phyloP scores from a whole-genome alignment of 345 rosid genomes.

The Viola odorata region DNA sequence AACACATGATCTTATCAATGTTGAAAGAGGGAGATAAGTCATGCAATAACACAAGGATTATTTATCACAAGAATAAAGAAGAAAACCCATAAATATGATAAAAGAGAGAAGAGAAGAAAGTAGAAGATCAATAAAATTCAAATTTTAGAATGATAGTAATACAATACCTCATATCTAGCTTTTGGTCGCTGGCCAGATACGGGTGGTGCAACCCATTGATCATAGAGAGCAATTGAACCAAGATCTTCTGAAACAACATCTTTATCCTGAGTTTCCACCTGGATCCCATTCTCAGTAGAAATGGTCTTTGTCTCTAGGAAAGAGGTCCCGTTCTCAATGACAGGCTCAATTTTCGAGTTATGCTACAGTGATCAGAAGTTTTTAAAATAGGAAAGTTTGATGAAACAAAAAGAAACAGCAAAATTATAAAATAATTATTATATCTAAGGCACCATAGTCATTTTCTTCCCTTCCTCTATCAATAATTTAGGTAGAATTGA shows the following conservation, averaged over 20 bases:
- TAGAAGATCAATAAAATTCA: constrained; percentile 3
- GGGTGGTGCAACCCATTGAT: constrained; percentile 83
- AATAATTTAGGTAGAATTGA: neutral
- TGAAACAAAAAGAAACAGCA: neutral
- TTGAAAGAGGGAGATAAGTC: too few species aligned
- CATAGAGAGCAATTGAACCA: constrained; percentile 71
- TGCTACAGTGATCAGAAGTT: constrained; percentile 35
- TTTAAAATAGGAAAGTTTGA: neutral
- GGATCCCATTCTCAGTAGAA: constrained; percentile 57
- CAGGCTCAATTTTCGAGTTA: constrained; percentile 46
- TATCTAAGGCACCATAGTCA: neutral
- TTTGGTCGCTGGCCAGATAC: constrained; percentile 77
- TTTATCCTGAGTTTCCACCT: constrained; percentile 74
- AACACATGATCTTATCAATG: neutral
- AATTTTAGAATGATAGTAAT: neutral
- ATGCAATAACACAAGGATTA: too few species aligned
- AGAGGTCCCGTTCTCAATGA: constrained; percentile 57
- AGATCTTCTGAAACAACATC: constrained; percentile 86
- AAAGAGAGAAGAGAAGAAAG: constrained; percentile 15
- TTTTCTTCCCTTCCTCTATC: neutral
- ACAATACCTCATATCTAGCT: constrained; percentile 85
- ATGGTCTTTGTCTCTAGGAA: constrained; percentile 61
- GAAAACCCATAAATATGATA: neutral
- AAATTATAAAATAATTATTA: neutral
- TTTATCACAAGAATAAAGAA: too few species aligned